These are phyloP conservation scores for Paralagenidium karlingii DNA, from an alignment of 352 stramenopile genomes.

Conservation along the genomic window DNA sequence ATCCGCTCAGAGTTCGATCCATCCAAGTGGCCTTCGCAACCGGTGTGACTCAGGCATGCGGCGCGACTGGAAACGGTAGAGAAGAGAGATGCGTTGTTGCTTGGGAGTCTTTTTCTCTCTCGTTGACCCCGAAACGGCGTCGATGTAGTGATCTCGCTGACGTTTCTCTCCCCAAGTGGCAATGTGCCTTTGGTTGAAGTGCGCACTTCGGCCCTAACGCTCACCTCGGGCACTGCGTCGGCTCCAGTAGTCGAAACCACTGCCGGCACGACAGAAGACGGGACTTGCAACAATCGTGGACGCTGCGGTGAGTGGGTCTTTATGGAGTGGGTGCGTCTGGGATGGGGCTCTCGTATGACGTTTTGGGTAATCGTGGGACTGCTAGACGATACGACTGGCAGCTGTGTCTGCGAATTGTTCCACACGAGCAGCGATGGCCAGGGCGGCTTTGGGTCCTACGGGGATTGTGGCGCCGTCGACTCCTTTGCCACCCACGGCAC, in stretches of 20 bases:
- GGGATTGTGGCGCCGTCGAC: slow-evolving; percentile 57
- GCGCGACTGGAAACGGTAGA: slow-evolving; percentile 23
- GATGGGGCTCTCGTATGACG: too few species aligned
- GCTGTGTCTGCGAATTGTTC: slow-evolving; percentile 41
- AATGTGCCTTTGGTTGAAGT: slow-evolving; percentile 35
- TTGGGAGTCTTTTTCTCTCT: background rate
- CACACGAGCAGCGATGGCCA: slow-evolving; percentile 44
- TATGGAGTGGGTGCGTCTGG: too few species aligned
- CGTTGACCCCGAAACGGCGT: background rate
- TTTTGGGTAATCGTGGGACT: too few species aligned
- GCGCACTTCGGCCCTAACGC: slow-evolving; percentile 17
- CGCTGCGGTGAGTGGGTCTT: slow-evolving; percentile 40
- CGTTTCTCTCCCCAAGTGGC: slow-evolving; percentile 54
- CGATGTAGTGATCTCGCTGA: slow-evolving; percentile 13
- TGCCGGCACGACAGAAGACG: slow-evolving; percentile 47
- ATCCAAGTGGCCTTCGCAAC: slow-evolving; percentile 26
- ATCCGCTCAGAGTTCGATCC: slow-evolving; percentile 22
- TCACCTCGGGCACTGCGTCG: slow-evolving; percentile 15
- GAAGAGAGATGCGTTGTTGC: too few species aligned
- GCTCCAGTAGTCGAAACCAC: slow-evolving; percentile 13
- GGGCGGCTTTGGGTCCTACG: slow-evolving; percentile 22
- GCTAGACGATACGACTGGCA: slow-evolving; percentile 51
- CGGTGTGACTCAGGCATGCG: slow-evolving; percentile 20
- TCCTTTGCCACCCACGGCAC: slow-evolving; percentile 49
- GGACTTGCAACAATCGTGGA: slow-evolving; percentile 64